Evolutionary conservation across 2,329 filamentous ascomycete genomes (phyloP).

Genomic region (Knufia fluminis): DNA sequence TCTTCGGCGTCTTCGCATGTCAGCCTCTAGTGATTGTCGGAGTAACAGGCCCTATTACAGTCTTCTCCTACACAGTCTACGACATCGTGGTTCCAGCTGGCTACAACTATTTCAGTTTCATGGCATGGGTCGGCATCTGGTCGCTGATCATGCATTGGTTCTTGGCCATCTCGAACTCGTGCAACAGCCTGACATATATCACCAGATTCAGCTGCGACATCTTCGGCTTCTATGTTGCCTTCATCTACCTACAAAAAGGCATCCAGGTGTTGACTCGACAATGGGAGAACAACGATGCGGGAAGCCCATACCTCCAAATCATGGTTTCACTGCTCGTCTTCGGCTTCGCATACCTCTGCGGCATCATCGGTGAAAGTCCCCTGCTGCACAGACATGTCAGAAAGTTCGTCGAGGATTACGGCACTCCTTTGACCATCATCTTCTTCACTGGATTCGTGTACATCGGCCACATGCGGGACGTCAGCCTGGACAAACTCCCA

Average conservation of each 20-base stretch:
- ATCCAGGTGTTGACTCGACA: constrained; percentile 75
- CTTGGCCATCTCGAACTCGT: constrained; percentile 73
- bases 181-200: constrained; percentile 80
- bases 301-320: constrained; percentile 67
- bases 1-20: constrained; percentile 69
- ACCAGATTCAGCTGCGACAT: constrained; percentile 89
- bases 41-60: constrained; percentile 82
- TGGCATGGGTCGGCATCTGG: constrained; percentile 89
- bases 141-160: constrained; percentile 76
- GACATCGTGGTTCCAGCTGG: constrained; percentile 70
- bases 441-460: constrained; percentile 90
- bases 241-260: constrained; percentile 85
- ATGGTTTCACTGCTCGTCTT: constrained; percentile 69
- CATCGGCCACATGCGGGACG: constrained; percentile 67
- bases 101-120: constrained; percentile 77
- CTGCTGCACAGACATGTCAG: constrained; percentile 67
- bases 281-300: constrained; percentile 49
- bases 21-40: constrained; percentile 87
- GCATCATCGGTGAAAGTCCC: constrained; percentile 58
- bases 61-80: constrained; percentile 91
- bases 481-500: constrained; percentile 62
- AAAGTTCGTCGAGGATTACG: constrained; percentile 82
- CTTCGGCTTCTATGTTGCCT: constrained; percentile 88
- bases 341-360: constrained; percentile 64
- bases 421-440: constrained; percentile 69